These are phyloP conservation scores for Aspergillus campestris DNA, from an alignment of 495 filamentous ascomycete genomes.

Conservation along the genomic window DNA sequence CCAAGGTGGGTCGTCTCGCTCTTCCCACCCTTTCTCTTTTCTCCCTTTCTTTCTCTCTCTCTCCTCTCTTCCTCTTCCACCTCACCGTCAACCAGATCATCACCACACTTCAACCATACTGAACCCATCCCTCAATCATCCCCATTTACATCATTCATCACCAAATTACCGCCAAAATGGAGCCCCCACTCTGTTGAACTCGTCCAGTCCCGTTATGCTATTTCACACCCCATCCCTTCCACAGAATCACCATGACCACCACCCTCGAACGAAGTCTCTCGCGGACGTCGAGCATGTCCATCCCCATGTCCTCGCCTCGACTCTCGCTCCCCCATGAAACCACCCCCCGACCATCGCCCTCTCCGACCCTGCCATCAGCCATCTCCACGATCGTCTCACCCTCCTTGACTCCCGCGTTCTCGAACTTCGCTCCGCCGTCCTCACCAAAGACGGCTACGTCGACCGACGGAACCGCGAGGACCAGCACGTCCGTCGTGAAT, in stretches of 20 bases:
- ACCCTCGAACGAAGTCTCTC: conserved; percentile 36
- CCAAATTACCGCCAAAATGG: conserved; percentile 14
- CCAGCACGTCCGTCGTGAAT: conserved; percentile 34
- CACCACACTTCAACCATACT: neutral
- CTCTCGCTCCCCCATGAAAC: conserved; percentile 27
- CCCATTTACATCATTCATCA: neutral
- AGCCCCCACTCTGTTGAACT: conserved; percentile 5
- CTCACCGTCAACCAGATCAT: neutral
- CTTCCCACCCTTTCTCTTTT: conserved; percentile 3
- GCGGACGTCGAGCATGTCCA: conserved; percentile 31
- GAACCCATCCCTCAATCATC: neutral
- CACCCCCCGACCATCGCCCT: conserved; percentile 15
- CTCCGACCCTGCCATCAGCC: conserved; percentile 25
- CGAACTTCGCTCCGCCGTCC: conserved; percentile 27
- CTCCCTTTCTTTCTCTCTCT: neutral
- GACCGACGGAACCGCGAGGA: conserved; percentile 38
- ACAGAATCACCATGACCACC: conserved; percentile 27
- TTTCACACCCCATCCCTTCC: conserved; percentile 1
- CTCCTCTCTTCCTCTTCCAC: conserved; percentile 5
- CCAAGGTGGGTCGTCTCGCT: neutral
- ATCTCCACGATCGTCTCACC: conserved; percentile 32
- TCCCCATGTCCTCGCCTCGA: conserved; percentile 32
- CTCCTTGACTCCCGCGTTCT: conserved; percentile 32
- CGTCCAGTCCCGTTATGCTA: conserved; percentile 3
- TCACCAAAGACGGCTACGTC: conserved; percentile 34